Evolutionary conservation across 768 basidiomycete genomes (phyloP), one percentile per base, ranked within the genome.

Genomic region (Mycena galopus): DNA sequence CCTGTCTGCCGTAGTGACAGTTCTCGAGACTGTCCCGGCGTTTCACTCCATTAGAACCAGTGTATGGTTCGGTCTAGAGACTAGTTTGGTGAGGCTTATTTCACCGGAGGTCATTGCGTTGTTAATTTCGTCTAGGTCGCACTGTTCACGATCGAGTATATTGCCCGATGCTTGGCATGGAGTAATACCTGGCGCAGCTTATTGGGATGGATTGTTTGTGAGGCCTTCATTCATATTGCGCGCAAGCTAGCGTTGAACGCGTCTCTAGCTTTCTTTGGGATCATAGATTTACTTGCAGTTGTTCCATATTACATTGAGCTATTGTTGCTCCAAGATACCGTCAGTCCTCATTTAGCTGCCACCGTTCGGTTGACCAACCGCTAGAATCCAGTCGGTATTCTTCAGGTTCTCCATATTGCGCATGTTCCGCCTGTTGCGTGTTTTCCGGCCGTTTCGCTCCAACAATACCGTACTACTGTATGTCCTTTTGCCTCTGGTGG

Each of bases 321-420:
- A 61, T 82, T 94, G 32, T 78, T 96, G 14, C 91, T 89, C 42
- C 93, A 96, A 83, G 96, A 98, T 81, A 96, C 95, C 2, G 94
- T 95, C 75, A 55, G 90, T 82, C n/a, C 32, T 30, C 53, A 47
- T n/a, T 71, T 74, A 33, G 30, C 5, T n/a, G 4, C 30, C 33
- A 39, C 63, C 29, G 8, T 51, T 61, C 14, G 44, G 12, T 44
- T 62, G 17, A 60, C 67, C 60, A 59, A 67, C 53, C 8, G 33
- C 17, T 42, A 66, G 65, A 65, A 35, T 50, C 62, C 78, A 95
- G 94, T 92, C 94, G 5, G 92, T 93, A 37, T 85, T 96, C 64
- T 97, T 97, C 82, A 88, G 96, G 21, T 98, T 97, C 80, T 96
- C 95, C 0, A 97, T 97, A 67, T 84, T 98, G 39, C 88, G 96